Evolutionary conservation across 1,284 basidiomycete species (phyloP), one percentile per base, ranked within the genome.

Genomic region (Cryptococcus sp.): DNA sequence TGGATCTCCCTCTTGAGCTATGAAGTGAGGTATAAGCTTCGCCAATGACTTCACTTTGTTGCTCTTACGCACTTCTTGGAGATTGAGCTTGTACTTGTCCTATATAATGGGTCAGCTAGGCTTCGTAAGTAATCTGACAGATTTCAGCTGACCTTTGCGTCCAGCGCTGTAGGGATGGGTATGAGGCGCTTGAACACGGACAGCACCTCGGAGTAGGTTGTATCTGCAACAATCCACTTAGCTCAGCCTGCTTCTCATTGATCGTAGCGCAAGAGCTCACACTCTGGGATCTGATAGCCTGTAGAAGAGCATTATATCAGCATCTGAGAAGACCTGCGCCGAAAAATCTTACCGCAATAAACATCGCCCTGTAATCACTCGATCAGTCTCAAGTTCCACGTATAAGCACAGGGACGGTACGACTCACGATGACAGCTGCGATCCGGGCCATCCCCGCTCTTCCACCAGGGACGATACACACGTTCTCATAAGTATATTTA

Each of bases 401-500:
- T 20, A 45, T 47, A 13, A 17, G 19, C 13, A 38, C 13, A 17
- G 25, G 45, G 13, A 20, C 5, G 19, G 27, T 8, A 10, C 5
- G 23, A 60, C 62, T 62, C 54, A 66, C 88, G 57, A 96, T 85
- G 52, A 95, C 92, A 17, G 91, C 89, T 19, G 91, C 91, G n/a
- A 96, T 84, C 59, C 93, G 86, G 17, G 90, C 89, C 65, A 97
- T 83, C 15, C 93, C 93, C 1, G 92, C 83, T 47, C 92, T 86
- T 8, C 93, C 93, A 53, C 92, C 93, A 25, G 93, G 92, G 6
- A 77, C 76, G 52, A 79, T 78, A 57, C 76, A 78, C 7, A 83
- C 80, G 72, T 96, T 96, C 79, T 93, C 91, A 65, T 84, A 87
- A 0, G 91, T 93, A 76, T 96, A 96, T 68, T 93, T 83, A 65